Conservation (phyloP, 225 moss, liverwort and hornwort genomes). For the Asterella californica region DNA sequence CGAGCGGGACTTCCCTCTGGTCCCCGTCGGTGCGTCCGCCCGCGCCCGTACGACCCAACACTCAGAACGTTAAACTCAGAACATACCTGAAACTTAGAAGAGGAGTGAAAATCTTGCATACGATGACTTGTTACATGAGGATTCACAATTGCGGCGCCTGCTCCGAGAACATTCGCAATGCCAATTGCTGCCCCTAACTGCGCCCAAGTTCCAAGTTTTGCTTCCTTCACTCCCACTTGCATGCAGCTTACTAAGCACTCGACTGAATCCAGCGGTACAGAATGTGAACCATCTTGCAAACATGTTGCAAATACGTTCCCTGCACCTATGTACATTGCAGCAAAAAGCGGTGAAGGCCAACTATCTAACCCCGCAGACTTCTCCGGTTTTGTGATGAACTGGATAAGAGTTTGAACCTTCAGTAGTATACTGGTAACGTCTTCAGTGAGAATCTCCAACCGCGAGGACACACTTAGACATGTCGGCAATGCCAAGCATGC, state of each 20-base stretch:
- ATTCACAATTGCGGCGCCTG: constrained; percentile 33
- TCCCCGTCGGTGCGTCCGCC: not conserved
- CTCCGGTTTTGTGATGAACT: constrained; percentile 2
- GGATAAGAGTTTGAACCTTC: constrained; percentile 21
- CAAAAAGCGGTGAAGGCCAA: constrained; percentile 29
- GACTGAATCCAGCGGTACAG: constrained; percentile 24
- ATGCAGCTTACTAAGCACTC: constrained; percentile 12
- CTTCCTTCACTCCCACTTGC: constrained; percentile 22
- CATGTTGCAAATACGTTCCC: constrained; percentile 40
- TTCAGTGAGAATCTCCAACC: constrained; percentile 39
- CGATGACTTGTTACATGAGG: constrained; percentile 20
- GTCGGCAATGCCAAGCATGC: constrained; percentile 44
- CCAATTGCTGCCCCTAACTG: constrained; percentile 43
- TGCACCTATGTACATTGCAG: constrained; percentile 37
- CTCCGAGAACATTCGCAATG: constrained; percentile 44
- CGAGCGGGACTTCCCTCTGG: not conserved
- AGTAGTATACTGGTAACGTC: constrained; percentile 26
- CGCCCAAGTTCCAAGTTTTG: constrained; percentile 27
- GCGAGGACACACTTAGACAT: constrained; percentile 35
- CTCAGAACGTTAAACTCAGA: not conserved
- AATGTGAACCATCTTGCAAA: constrained; percentile 44
- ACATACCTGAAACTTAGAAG: constrained; percentile 33
- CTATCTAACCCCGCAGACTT: constrained; percentile 19
- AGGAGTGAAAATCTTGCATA: constrained; percentile 17
- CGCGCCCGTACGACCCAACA: too few species aligned